Percentiles rank a stretch among this genome's conserved stretches.
Evolutionary conservation across 2,329 filamentous ascomycete species (phyloP).

Genomic region (Colletotrichum liaoningense): DNA sequence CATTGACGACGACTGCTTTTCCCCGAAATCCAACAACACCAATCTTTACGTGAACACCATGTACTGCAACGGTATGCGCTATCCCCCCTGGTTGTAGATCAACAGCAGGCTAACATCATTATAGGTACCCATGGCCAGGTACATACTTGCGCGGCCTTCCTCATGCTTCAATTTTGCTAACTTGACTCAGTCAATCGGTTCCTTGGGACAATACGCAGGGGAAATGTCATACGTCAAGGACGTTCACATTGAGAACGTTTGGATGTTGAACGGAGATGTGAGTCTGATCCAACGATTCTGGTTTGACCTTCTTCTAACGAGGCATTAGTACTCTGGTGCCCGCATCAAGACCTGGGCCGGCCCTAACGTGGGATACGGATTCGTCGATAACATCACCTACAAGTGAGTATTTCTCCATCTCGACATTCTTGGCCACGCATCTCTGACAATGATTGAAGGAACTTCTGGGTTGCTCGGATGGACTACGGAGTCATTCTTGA

Average conservation of each 20-base stretch:
- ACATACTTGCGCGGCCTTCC: no score
- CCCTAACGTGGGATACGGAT: constrained; percentile 66
- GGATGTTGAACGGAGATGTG: constrained; percentile 58
- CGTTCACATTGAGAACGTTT: constrained; percentile 69
- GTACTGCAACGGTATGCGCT: constrained; percentile 66
- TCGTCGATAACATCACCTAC: constrained; percentile 72
- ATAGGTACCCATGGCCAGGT: constrained; percentile 40
- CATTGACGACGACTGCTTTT: constrained; percentile 71
- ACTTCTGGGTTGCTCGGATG: constrained; percentile 69
- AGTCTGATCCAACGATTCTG: not conserved
- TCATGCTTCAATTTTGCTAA: no score
- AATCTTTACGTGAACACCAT: constrained; percentile 69
- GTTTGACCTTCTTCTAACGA: not conserved
- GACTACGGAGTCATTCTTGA: constrained; percentile 69
- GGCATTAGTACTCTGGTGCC: constrained; percentile 56
- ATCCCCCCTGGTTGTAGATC: no score
- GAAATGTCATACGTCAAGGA: constrained; percentile 67
- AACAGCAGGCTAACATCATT: constrained; percentile 34
- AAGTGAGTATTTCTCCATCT: constrained; percentile 12
- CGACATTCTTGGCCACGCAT: not conserved
- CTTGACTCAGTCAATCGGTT: constrained; percentile 61
- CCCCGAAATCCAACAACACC: constrained; percentile 68
- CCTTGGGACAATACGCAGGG: constrained; percentile 67
- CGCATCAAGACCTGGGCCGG: constrained; percentile 73
- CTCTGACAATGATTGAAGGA: constrained; percentile 43